These are phyloP conservation scores for Tillandsia leiboldiana DNA, from an alignment of 176 grass and related monocot genomes.

Conservation along the genomic window DNA sequence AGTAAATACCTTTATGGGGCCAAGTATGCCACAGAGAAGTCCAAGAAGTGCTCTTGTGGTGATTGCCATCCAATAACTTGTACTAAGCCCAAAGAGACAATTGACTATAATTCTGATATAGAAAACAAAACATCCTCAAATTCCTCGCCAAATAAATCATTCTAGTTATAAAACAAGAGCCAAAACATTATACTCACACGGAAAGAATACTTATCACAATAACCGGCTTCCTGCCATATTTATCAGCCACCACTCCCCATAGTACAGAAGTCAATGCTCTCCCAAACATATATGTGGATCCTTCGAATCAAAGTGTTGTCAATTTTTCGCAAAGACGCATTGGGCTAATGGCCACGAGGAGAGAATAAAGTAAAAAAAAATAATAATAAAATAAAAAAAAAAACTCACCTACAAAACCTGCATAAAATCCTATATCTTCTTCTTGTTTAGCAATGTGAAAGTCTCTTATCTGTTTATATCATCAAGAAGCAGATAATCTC, in stretches of 20 bases:
- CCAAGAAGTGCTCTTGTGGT: conserved; percentile 44
- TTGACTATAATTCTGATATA: conserved; percentile 52
- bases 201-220: conserved; percentile 41
- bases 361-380: conserved; percentile 5
- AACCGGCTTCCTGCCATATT: conserved; percentile 58
- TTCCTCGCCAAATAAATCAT: conserved; percentile 1
- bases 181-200: conserved; percentile 27
- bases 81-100: conserved; percentile 50
- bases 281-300: conserved; percentile 58
- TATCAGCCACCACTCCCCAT: conserved; percentile 65
- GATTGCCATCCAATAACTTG: conserved; percentile 65
- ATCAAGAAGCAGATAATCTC: neutral
- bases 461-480: conserved; percentile 39
- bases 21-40: conserved; percentile 33
- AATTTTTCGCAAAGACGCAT: neutral
- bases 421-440: conserved; percentile 75
- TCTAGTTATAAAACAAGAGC: neutral
- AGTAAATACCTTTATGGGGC: conserved; percentile 52
- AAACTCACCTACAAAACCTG: conserved; percentile 64
- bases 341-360: neutral
- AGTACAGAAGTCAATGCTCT: conserved; percentile 51
- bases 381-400: too few relatives aligned
- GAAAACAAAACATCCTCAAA: conserved; percentile 12
- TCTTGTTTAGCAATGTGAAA: conserved; percentile 48
- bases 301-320: conserved; percentile 21